A percentile compares a stretch with the other conserved stretches of the same genome.
Conservation (phyloP, 2,329 filamentous ascomycete genomes). For the Fusarium fujikuroi region DNA sequence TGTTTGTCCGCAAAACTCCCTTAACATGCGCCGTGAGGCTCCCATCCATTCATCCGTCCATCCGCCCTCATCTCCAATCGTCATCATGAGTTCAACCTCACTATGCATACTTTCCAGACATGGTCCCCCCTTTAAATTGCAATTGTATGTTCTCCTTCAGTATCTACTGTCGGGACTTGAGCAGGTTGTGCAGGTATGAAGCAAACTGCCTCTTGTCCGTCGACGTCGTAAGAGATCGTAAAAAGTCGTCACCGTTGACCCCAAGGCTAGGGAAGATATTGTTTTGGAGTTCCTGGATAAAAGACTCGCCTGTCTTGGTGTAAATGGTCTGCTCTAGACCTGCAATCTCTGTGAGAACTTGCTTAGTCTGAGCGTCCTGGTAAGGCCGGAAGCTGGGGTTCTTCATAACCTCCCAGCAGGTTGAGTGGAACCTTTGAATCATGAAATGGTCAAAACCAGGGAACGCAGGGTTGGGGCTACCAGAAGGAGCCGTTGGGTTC, state of each 20-base stretch:
- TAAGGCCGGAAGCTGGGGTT: slow-evolving; percentile 82
- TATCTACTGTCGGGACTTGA: slow-evolving; percentile 57
- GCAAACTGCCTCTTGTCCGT: slow-evolving; percentile 71
- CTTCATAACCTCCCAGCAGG: slow-evolving; percentile 89
- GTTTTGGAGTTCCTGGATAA: slow-evolving; percentile 74
- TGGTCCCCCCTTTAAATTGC: slow-evolving; percentile 2
- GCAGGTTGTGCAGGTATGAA: slow-evolving; percentile 69
- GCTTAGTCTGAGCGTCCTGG: slow-evolving; percentile 85
- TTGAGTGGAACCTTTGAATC: slow-evolving; percentile 85
- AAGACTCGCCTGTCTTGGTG: slow-evolving; percentile 85
- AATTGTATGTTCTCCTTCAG: slow-evolving; percentile 3
- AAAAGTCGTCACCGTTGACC: slow-evolving; percentile 69
- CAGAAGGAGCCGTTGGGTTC: slow-evolving; percentile 61
- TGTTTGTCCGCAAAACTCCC: slow-evolving; percentile 46
- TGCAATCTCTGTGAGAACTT: slow-evolving; percentile 89
- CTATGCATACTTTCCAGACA: slow-evolving; percentile 15
- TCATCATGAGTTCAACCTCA: slow-evolving; percentile 21
- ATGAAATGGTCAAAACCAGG: slow-evolving; percentile 94
- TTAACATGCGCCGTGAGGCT: slow-evolving; percentile 46
- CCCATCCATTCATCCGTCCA: slow-evolving; percentile 15
- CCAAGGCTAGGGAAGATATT: slow-evolving; percentile 73
- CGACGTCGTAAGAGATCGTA: slow-evolving; percentile 67
- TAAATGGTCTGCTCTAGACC: slow-evolving; percentile 90
- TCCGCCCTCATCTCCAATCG: slow-evolving; percentile 17
- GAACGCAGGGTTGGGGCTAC: slow-evolving; percentile 68